Evolutionary conservation across 2,329 filamentous ascomycete species (phyloP).

Genomic region (Colletotrichum trifolii): DNA sequence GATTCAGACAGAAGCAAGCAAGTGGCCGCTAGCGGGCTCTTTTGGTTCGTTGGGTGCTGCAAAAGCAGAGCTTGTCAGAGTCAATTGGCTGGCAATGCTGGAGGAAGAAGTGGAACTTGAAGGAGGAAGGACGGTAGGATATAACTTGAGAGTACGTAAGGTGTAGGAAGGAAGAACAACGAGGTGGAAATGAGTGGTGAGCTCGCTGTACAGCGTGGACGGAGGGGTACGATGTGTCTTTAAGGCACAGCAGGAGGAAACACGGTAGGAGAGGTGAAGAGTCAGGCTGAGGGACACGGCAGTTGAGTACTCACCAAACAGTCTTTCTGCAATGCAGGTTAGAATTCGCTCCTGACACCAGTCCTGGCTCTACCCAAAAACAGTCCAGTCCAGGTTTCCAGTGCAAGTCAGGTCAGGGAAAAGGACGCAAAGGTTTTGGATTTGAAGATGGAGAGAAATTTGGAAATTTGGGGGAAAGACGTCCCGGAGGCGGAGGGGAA

Average conservation of each 20-base stretch:
- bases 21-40: constrained; percentile 22
- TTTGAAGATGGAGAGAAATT: constrained; percentile 18
- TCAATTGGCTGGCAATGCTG: constrained; percentile 19
- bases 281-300: constrained; percentile 24
- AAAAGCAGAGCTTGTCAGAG: constrained; percentile 4
- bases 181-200: neutral
- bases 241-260: constrained; percentile 16
- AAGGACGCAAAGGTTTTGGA: constrained; percentile 17
- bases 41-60: constrained; percentile 22
- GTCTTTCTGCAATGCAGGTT: constrained; percentile 12
- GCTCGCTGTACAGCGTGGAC: constrained; percentile 7
- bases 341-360: constrained; percentile 27
- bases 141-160: constrained; percentile 6
- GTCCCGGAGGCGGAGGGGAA: constrained; percentile 11
- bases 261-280: neutral
- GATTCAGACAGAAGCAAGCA: constrained; percentile 8
- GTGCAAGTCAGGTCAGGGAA: constrained; percentile 8
- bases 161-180: neutral
- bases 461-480: constrained; percentile 18
- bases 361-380: constrained; percentile 12
- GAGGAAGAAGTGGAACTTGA: neutral
- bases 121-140: neutral
- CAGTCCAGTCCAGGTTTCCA: neutral
- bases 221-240: constrained; percentile 27
- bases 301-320: constrained; percentile 23